These are phyloP conservation scores for Solanum arcanum DNA, from an alignment of 257 asterid species.

Conservation along the genomic window DNA sequence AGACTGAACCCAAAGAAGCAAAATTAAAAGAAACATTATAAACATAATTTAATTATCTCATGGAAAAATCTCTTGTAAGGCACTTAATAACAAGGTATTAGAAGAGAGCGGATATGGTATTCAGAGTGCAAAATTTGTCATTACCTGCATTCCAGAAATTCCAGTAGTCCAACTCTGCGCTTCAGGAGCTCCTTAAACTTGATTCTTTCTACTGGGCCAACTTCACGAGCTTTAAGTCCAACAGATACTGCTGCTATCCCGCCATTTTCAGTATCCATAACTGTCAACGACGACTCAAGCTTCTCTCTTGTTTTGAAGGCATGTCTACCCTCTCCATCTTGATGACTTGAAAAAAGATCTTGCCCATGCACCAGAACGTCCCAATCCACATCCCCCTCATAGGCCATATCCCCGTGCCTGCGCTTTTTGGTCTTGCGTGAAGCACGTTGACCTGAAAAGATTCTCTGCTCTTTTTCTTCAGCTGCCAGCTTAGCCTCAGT, in stretches of 20 bases:
- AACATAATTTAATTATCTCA: not conserved
- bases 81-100: not conserved
- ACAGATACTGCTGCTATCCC: conserved; percentile 78
- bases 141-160: conserved; percentile 91
- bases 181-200: conserved; percentile 82
- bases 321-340: conserved; percentile 23
- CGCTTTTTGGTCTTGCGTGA: conserved; percentile 60
- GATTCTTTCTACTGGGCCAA: conserved; percentile 77
- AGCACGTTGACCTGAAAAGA: conserved; percentile 52
- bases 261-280: conserved; percentile 49
- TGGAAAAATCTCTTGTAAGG: not conserved
- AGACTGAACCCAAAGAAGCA: not conserved
- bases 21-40: not conserved
- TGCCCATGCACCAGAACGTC: conserved; percentile 65
- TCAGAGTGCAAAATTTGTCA: not conserved
- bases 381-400: conserved; percentile 98
- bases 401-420: conserved; percentile 93
- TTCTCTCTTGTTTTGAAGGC: conserved; percentile 39
- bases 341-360: conserved; percentile 49
- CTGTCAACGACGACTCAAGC: conserved; percentile 21
- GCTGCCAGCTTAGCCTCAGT: conserved; percentile 25
- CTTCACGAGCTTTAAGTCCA: conserved; percentile 84
- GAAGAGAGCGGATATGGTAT: not conserved
- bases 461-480: conserved; percentile 34
- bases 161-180: conserved; percentile 95